phyloP scores from a whole-genome alignment of 2,329 filamentous ascomycete genomes.

The Alternaria postmessia region DNA sequence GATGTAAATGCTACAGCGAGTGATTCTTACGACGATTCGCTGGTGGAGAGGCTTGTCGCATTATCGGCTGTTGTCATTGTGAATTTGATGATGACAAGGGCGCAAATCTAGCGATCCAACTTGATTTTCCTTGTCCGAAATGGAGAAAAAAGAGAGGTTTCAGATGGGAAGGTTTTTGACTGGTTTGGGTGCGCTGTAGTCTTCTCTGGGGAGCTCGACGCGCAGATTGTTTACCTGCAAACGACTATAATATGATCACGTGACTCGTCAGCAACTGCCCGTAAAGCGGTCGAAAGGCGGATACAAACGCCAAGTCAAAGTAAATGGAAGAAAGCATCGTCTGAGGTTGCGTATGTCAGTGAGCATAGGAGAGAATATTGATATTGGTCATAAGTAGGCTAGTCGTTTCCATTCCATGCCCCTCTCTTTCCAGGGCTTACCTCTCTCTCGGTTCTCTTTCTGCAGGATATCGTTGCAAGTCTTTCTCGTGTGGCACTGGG shows the following conservation, averaged over 20 bases:
- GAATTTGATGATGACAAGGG: neutral
- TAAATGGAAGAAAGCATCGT: neutral
- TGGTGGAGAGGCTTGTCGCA: neutral
- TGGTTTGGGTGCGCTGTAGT: neutral
- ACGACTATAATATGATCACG: neutral
- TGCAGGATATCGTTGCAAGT: neutral
- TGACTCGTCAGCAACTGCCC: neutral
- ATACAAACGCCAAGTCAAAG: neutral
- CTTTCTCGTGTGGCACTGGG: neutral
- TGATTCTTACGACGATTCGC: neutral
- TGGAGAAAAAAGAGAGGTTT: neutral
- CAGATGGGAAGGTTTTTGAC: neutral
- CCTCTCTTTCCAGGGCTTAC: neutral
- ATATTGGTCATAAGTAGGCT: neutral
- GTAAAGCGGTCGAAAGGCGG: neutral
- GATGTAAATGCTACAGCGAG: too few relatives aligned
- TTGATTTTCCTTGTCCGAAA: neutral
- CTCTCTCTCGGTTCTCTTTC: neutral
- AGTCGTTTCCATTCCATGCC: neutral
- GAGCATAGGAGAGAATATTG: neutral
- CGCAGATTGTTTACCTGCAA: constrained; percentile 3
- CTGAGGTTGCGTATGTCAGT: too few relatives aligned
- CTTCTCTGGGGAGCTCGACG: neutral
- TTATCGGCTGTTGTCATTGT: neutral
- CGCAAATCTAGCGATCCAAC: neutral